Percentiles rank a stretch among this genome's conserved stretches.
phyloP scores from a whole-genome alignment of 2,329 filamentous ascomycete species.

The Knufia petricola region DNA sequence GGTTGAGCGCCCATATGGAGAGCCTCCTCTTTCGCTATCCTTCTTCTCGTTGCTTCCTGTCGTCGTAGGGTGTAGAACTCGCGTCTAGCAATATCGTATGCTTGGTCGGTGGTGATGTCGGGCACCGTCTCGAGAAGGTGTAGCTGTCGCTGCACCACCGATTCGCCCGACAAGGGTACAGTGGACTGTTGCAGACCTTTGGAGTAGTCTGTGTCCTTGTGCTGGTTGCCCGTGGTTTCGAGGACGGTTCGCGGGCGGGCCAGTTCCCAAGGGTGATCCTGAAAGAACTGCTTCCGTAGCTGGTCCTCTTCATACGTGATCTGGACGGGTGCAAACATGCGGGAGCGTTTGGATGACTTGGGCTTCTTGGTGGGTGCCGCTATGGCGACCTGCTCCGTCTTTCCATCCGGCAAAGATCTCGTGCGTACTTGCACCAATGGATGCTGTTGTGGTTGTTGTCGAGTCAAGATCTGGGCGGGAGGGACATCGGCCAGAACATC shows the following conservation, averaged over 20 bases:
- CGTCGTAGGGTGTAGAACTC: constrained; percentile 86
- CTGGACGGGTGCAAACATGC: constrained; percentile 71
- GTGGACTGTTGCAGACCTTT: constrained; percentile 61
- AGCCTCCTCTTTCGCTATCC: constrained; percentile 82
- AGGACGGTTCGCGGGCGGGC: constrained; percentile 77
- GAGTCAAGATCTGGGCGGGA: constrained; percentile 50
- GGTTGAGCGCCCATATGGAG: constrained; percentile 79
- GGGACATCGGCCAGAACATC: constrained; percentile 48
- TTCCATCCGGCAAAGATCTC: constrained; percentile 24
- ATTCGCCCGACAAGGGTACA: constrained; percentile 72
- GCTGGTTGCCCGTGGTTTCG: constrained; percentile 77
- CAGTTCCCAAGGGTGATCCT: constrained; percentile 94
- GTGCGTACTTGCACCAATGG: constrained; percentile 32
- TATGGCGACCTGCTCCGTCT: constrained; percentile 14
- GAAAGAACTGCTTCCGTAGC: constrained; percentile 73
- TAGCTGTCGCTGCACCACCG: constrained; percentile 84
- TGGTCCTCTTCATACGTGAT: constrained; percentile 76
- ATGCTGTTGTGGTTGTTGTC: constrained; percentile 44
- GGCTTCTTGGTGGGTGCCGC: constrained; percentile 21
- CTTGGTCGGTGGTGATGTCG: constrained; percentile 51
- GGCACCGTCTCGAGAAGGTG: constrained; percentile 63
- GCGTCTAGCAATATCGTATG: constrained; percentile 77
- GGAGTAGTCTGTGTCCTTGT: constrained; percentile 50
- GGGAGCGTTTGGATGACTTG: constrained; percentile 48
- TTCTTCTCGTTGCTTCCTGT: constrained; percentile 68